Percentiles rank a stretch among this genome's conserved stretches.
Evolutionary conservation across 139 green algal species (phyloP).

Genomic region (Tetradesmus obliquus): DNA sequence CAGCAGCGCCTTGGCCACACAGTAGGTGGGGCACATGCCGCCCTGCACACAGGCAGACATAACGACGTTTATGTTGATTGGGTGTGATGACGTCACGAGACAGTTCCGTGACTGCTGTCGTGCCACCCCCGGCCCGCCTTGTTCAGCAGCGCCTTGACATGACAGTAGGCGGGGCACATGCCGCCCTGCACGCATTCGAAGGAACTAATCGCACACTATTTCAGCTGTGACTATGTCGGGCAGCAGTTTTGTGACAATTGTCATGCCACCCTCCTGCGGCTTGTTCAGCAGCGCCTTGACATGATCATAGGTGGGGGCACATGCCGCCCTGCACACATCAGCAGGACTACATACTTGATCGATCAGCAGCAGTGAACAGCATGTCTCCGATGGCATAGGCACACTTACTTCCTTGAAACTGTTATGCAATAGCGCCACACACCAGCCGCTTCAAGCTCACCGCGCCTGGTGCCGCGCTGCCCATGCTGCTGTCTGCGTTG

Average conservation of each 20-base stretch:
- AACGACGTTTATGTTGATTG: not conserved
- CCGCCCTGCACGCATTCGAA: not conserved
- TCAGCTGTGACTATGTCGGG: not conserved
- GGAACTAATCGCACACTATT: too few relatives aligned
- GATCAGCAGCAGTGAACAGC: too few relatives aligned
- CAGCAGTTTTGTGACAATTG: not conserved
- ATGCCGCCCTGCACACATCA: not conserved
- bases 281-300: not conserved
- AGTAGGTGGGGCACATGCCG: constrained; percentile 30
- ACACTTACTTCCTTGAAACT: too few relatives aligned
- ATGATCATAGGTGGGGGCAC: not conserved
- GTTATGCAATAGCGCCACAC: not conserved
- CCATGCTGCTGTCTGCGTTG: constrained; percentile 41
- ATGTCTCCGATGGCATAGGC: too few relatives aligned
- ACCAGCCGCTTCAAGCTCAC: not conserved
- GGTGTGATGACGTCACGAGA: not conserved
- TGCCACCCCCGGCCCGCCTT: not conserved
- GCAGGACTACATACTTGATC: too few relatives aligned
- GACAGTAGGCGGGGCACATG: not conserved
- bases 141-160: not conserved
- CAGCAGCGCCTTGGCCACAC: constrained; percentile 38
- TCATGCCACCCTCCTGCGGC: not conserved
- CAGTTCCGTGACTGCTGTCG: not conserved
- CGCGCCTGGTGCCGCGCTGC: not conserved
- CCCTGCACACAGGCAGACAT: not conserved